Evolutionary conservation across 2,329 filamentous ascomycete genomes (phyloP), one percentile per base, ranked within the genome.

Genomic region (Beauveria pseudobassiana): DNA sequence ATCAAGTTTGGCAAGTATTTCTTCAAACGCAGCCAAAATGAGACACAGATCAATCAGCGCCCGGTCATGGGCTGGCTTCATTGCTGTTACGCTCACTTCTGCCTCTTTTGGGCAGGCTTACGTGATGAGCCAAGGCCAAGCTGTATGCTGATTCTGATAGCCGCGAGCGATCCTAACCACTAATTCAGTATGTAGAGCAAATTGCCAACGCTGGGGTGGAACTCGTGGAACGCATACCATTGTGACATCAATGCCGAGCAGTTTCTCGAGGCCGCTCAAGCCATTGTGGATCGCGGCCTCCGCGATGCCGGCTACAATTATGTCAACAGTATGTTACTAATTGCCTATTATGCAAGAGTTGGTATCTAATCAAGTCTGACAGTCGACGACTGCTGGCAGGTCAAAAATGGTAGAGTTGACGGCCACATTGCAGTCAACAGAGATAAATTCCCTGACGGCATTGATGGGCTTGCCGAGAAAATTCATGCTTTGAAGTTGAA

Each of bases 331-430:
- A 55, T 1, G 61, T 20, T 2, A 7, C 1, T 3, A 38, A n/a
- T 26, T 18, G 1, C 16, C n/a, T 34, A 5, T 16, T 8, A 38
- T 20, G 5, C 26, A 9, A 38, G 30, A 34, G 9, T 5, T 14
- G n/a, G 7, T 12, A 3, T 2, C 16, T 42, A 53, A 52, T 18
- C 24, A 3, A 46, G 20, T 40, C 2, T 3, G 5, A n/a, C 9
- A 56, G 30, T 84, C 62, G 84, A 88, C 70, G 86, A 88, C 68
- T 87, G 85, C 72, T 89, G 80, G 82, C 77, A 77, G 8, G 65
- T 77, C 61, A 77, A 80, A 64, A 65, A 67, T 22, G 68, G 66
- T 10, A 63, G 67, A 5, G 74, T 80, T 6, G 74, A 82, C 64
- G 66, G 74, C 1, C 72, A 78, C 46, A 75, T 84, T 5, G 69